Conservation (phyloP, 176 grass and related monocot genomes). For the Rhynchospora breviuscula region DNA sequence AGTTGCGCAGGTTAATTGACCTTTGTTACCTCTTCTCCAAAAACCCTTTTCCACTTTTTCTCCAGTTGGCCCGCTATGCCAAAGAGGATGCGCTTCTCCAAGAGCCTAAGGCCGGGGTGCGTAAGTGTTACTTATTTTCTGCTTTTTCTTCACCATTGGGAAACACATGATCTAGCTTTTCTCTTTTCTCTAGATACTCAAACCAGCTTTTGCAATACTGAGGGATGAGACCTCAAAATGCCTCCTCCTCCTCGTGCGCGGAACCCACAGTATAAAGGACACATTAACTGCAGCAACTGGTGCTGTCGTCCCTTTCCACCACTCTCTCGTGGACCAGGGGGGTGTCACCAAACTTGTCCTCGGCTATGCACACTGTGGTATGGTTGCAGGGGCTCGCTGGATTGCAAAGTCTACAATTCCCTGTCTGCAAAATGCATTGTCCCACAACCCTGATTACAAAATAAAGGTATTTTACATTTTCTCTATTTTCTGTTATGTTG, state of each 20-base stretch:
- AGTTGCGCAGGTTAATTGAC: slow-evolving; percentile 66
- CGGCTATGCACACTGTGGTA: slow-evolving; percentile 96
- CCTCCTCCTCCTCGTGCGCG: slow-evolving; percentile 88
- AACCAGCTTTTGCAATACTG: slow-evolving; percentile 91
- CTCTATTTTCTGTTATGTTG: slow-evolving; percentile 1
- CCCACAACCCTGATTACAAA: slow-evolving; percentile 64
- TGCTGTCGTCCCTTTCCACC: slow-evolving; percentile 94
- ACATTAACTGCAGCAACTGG: slow-evolving; percentile 83
- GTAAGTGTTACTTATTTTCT: slow-evolving; percentile 42
- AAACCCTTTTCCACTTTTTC: slow-evolving; percentile 73
- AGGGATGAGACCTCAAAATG: slow-evolving; percentile 67
- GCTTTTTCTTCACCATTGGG: background rate
- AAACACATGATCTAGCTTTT: background rate
- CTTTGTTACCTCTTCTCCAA: slow-evolving; percentile 90
- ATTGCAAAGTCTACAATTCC: slow-evolving; percentile 80
- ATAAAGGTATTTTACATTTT: slow-evolving; percentile 60
- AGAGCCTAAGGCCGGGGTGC: slow-evolving; percentile 86
- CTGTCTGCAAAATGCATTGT: slow-evolving; percentile 55
- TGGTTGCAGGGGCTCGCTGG: slow-evolving; percentile 84
- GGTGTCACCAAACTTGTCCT: slow-evolving; percentile 89
- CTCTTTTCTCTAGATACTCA: slow-evolving; percentile 51
- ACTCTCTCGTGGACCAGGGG: slow-evolving; percentile 81
- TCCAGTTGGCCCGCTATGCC: slow-evolving; percentile 65
- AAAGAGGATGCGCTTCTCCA: slow-evolving; percentile 81
- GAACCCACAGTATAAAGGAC: slow-evolving; percentile 85